Conservation (phyloP, 345 rosid genomes). For the Hibiscus mutabilis region DNA sequence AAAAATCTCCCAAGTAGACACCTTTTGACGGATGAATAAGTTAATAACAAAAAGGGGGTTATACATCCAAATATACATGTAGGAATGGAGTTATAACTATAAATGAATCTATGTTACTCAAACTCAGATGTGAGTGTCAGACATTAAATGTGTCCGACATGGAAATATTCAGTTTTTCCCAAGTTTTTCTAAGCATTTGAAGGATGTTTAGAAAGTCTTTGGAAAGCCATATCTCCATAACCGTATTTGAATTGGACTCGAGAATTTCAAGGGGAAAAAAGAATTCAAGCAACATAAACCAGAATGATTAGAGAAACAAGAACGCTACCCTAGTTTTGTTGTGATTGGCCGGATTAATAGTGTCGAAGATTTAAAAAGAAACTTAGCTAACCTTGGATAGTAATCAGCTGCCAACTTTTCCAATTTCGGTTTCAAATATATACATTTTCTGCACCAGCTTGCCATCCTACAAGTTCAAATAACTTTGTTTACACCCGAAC, state of each 20-base stretch:
- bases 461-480: conserved; percentile 71
- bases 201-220: not conserved
- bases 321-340: not conserved
- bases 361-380: conserved; percentile 1
- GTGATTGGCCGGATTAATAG: not conserved
- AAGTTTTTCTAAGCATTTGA: not conserved
- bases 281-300: not conserved
- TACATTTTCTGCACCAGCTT: conserved; percentile 93
- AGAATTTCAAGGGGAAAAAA: not conserved
- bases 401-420: conserved; percentile 89
- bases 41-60: not conserved
- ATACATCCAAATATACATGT: not conserved
- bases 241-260: not conserved
- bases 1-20: not conserved
- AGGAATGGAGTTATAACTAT: not conserved
- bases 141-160: not conserved
- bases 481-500: conserved; percentile 11
- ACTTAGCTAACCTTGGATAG: conserved; percentile 53
- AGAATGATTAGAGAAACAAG: not conserved
- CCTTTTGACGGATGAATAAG: not conserved
- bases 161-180: not conserved
- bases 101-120: not conserved
- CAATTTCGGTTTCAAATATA: conserved; percentile 77
- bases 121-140: not conserved
- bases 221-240: not conserved